Base-by-base conservation (phyloP, 139 green algal species). In the Auxenochlorella pyrenoidosa region DNA sequence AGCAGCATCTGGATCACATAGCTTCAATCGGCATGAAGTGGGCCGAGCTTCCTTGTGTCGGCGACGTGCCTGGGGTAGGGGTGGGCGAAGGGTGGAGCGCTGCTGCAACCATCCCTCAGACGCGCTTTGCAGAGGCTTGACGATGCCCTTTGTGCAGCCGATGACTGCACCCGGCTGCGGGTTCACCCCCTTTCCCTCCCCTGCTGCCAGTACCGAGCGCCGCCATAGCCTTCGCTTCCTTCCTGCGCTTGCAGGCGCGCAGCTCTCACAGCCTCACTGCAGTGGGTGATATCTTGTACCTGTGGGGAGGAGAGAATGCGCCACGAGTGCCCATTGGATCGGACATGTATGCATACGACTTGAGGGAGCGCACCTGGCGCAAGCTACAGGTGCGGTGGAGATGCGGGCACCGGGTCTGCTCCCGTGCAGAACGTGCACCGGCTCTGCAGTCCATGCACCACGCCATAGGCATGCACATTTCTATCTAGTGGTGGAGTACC, bases 291-390 rank as follows among this genome's bases (percentile, higher is more conserved):
- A 75, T 70, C 15, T 2, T 90, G 4, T 89, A 89, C 44, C 43
- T 92, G 22, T 92, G 90, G 40, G 92, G 88, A 1, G 92, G 92
- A 8, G 92, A 94, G 65, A 86, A 93, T 28, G 80, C 91, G 38
- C 88, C 92, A 0, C 86, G 92, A 0, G 68, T 60, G 41, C 80
- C 80, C 40, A 30, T 76, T 3, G 60, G 80, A 12, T 30, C 8
- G 2, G 63, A 63, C 21, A 13, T 85, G 28, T 38, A 85, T 51
- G 41, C 41, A 0, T 85, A 85, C 58, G 32, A 43, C 40, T 40
- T 75, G 28, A 6, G n/a, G 30, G 21, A 75, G 40, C 60, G 36
- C 8, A 26, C 21, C 1, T 85, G 80, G 80, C 54, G 44, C 13
- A 75, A 77, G 30, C 30, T 85, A 40, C 24, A 60, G 60, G 80